These are phyloP conservation scores for Boletus speciosus DNA, from an alignment of 768 basidiomycete species.

Conservation along the genomic window DNA sequence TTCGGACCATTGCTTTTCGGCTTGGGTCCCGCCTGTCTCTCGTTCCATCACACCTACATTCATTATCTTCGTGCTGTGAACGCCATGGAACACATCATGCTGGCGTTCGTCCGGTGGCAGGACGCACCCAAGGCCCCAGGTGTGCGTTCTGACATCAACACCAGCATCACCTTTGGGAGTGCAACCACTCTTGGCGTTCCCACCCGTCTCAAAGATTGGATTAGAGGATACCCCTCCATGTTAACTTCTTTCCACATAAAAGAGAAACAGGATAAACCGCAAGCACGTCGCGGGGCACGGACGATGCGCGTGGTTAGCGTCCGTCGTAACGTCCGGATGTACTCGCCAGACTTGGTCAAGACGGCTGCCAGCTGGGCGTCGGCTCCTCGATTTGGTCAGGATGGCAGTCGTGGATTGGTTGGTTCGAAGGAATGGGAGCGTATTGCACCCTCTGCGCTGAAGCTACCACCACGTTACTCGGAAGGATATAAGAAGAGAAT, in stretches of 20 bases:
- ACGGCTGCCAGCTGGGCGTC: conserved; percentile 50
- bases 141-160: conserved; percentile 27
- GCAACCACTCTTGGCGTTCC: conserved; percentile 69
- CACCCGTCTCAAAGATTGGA: conserved; percentile 85
- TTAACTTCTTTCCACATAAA: conserved; percentile 57
- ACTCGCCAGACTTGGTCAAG: conserved; percentile 81
- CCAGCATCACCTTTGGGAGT: conserved; percentile 40
- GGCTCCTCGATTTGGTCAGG: conserved; percentile 27
- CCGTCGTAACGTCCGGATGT: conserved; percentile 80
- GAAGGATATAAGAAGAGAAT: conserved; percentile 76
- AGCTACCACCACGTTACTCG: conserved; percentile 64
- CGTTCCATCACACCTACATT: conserved; percentile 57
- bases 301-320: conserved; percentile 77
- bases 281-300: conserved; percentile 72
- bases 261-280: conserved; percentile 48
- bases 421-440: conserved; percentile 75
- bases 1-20: conserved; percentile 92
- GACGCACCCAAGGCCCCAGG: conserved; percentile 46
- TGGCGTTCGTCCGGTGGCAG: conserved; percentile 85
- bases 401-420: conserved; percentile 38
- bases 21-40: conserved; percentile 50
- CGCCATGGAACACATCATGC: conserved; percentile 91
- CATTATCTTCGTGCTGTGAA: conserved; percentile 78
- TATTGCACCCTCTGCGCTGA: conserved; percentile 60
- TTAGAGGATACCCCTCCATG: conserved; percentile 83